These are phyloP conservation scores for Syzygium syzygioides DNA, from an alignment of 441 rosid genomes.

Conservation along the genomic window DNA sequence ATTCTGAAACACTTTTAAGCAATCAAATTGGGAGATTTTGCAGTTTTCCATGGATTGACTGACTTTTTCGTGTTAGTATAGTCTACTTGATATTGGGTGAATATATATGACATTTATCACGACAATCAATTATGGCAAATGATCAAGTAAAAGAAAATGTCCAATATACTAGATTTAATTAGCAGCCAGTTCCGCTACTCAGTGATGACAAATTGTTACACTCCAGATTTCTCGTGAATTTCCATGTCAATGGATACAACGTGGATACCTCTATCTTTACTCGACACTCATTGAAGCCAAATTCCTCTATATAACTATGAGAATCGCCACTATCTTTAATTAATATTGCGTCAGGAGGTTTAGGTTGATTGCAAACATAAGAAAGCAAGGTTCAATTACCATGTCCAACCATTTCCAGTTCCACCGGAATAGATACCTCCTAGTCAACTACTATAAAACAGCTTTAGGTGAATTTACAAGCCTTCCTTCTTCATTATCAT, in stretches of 20 bases:
- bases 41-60: neutral
- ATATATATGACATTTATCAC: neutral
- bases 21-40: neutral
- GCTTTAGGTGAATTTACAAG: too few relatives aligned
- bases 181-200: neutral
- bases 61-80: neutral
- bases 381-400: too few relatives aligned
- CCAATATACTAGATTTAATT: neutral
- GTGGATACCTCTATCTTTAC: neutral
- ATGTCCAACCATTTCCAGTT: too few relatives aligned
- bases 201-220: neutral
- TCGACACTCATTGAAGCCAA: too few relatives aligned
- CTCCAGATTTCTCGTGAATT: neutral
- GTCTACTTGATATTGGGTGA: neutral
- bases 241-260: neutral
- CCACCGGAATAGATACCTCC: too few relatives aligned
- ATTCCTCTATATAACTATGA: too few relatives aligned
- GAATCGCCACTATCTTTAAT: too few relatives aligned
- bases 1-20: neutral
- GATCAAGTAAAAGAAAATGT: neutral
- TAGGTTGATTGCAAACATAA: too few relatives aligned
- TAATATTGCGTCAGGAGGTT: too few relatives aligned
- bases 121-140: neutral
- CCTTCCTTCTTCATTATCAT: too few relatives aligned
- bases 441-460: too few relatives aligned